Evolutionary conservation across 2,329 filamentous ascomycete species (phyloP).

Genomic region (Alternaria sp.): DNA sequence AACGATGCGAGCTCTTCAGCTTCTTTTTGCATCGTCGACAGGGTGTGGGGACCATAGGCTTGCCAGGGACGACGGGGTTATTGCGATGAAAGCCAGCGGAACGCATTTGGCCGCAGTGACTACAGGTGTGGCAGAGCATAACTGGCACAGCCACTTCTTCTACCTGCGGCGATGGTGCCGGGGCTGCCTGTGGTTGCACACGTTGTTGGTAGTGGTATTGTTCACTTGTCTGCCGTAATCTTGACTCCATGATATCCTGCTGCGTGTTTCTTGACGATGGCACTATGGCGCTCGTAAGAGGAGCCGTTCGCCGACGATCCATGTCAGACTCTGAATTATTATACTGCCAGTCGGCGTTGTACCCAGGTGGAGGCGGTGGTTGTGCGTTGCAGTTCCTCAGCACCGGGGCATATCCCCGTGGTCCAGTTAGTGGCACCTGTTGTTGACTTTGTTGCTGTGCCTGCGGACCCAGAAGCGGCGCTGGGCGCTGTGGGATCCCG

Average conservation of each 20-base stretch:
- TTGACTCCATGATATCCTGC: conserved; percentile 23
- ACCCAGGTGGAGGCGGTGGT: conserved; percentile 22
- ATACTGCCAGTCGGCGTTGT: conserved; percentile 32
- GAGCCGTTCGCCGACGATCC: conserved; percentile 9
- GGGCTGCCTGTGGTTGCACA: conserved; percentile 15
- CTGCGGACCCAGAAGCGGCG: conserved; percentile 29
- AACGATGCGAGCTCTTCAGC: conserved; percentile 20
- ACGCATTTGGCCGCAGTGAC: conserved; percentile 45
- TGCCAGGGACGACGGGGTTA: conserved; percentile 48
- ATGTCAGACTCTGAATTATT: conserved; percentile 20
- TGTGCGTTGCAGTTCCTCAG: conserved; percentile 20
- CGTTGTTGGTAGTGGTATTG: conserved; percentile 32
- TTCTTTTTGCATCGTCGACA: conserved; percentile 48
- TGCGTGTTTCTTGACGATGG: conserved; percentile 20
- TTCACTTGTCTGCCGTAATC: conserved; percentile 25
- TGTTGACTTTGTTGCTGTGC: conserved; percentile 21
- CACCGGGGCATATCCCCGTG: conserved; percentile 23
- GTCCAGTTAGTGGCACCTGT: conserved; percentile 14
- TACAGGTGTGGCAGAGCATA: conserved; percentile 48
- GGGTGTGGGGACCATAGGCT: conserved; percentile 32
- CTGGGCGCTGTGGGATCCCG: conserved; percentile 29
- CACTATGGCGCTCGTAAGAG: conserved; percentile 23
- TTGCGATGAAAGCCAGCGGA: conserved; percentile 48
- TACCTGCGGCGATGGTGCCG: conserved; percentile 22
- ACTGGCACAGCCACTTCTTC: conserved; percentile 34